A percentile compares a stretch with the other conserved stretches of the same genome.
Conservation (phyloP, 2,329 filamentous ascomycete species). For the Onygena corvina region DNA sequence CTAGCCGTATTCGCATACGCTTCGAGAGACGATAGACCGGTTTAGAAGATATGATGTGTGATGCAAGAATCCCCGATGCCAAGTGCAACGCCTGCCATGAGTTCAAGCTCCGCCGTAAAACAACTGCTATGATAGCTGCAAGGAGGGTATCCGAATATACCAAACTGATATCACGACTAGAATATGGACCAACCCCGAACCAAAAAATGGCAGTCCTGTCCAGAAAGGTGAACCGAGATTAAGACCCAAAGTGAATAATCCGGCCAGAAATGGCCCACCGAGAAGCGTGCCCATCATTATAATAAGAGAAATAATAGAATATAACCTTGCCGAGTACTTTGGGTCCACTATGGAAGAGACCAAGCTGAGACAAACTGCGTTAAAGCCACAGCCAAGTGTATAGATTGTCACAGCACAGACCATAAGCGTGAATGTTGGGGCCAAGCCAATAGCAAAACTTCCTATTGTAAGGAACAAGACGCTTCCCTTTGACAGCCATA, state of each 20-base stretch:
- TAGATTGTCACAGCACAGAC: conserved; percentile 38
- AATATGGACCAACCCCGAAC: conserved; percentile 26
- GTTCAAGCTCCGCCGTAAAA: background rate
- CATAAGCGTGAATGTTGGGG: conserved; percentile 32
- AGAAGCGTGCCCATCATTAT: conserved; percentile 38
- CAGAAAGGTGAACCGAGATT: conserved; percentile 33
- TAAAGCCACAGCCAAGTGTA: conserved; percentile 39
- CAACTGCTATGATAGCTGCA: background rate
- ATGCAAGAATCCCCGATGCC: too few relatives aligned
- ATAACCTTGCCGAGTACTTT: conserved; percentile 39
- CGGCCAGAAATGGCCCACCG: conserved; percentile 37
- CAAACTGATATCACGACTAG: conserved; percentile 11
- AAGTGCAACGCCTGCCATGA: too few relatives aligned
- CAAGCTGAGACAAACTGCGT: conserved; percentile 36
- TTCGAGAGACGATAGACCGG: too few relatives aligned
- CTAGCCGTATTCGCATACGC: too few relatives aligned
- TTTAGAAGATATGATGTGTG: too few relatives aligned
- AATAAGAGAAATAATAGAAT: conserved; percentile 39
- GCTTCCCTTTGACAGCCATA: conserved; percentile 36
- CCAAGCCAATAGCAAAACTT: conserved; percentile 37
- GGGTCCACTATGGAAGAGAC: conserved; percentile 39
- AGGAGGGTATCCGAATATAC: conserved; percentile 10
- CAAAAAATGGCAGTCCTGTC: conserved; percentile 40
- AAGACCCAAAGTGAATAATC: conserved; percentile 37
- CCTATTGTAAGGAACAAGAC: conserved; percentile 35